phyloP scores from a whole-genome alignment of 1,284 basidiomycete genomes.

The Sanguinoderma infundibulare region DNA sequence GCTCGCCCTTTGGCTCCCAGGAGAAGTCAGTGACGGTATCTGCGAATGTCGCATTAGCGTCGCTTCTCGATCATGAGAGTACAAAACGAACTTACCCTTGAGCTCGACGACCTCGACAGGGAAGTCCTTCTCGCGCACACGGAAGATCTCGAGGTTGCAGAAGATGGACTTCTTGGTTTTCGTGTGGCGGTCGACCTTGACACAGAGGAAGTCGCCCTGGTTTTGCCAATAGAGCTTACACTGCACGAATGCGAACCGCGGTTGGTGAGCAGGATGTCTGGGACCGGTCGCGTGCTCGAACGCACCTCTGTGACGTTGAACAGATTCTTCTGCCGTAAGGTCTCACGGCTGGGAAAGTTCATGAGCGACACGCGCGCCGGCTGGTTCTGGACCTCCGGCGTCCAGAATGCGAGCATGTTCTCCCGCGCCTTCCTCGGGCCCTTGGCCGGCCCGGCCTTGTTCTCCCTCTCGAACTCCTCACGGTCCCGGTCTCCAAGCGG shows the following conservation, averaged over 20 bases:
- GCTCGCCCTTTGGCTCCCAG: slow-evolving; percentile 97
- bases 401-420: slow-evolving; percentile 98
- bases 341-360: slow-evolving; percentile 84
- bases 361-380: slow-evolving; percentile 96
- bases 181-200: slow-evolving; percentile 99
- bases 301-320: slow-evolving; percentile 96
- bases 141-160: slow-evolving; percentile 98
- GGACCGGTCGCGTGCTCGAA: slow-evolving; percentile 24
- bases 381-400: slow-evolving; percentile 95
- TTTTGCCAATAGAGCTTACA: slow-evolving; percentile 99
- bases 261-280: neutral
- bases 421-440: slow-evolving; percentile 69
- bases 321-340: slow-evolving; percentile 94
- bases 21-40: slow-evolving; percentile 97
- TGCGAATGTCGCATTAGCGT: slow-evolving; percentile 35
- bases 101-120: slow-evolving; percentile 98
- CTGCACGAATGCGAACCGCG: slow-evolving; percentile 43
- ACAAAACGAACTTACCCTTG: slow-evolving; percentile 66
- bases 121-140: slow-evolving; percentile 96
- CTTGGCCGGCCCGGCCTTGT: slow-evolving; percentile 37
- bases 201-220: slow-evolving; percentile 98
- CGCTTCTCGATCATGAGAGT: neutral
- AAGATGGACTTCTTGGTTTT: slow-evolving; percentile 99
- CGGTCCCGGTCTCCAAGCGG: slow-evolving; percentile 90
- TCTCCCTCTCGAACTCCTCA: slow-evolving; percentile 71